These are phyloP conservation scores for Zelonia costaricensis DNA, from an alignment of 208 protist genomes.

Conservation along the genomic window DNA sequence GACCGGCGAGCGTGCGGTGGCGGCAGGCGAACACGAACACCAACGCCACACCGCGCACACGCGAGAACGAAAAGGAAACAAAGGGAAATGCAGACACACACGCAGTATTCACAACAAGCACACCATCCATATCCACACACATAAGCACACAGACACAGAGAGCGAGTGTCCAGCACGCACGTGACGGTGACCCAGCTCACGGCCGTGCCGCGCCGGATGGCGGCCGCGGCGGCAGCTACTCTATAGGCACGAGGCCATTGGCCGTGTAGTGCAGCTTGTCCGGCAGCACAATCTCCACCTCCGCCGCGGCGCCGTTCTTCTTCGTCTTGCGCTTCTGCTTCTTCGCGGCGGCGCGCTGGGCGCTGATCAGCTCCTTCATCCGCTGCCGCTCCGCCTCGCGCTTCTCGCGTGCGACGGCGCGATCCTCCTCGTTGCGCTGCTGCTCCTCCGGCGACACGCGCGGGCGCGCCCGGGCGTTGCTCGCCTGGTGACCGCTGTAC, in stretches of 20 bases:
- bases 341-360: conserved; percentile 56
- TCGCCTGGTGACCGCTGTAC: conserved; percentile 39
- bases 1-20: no score
- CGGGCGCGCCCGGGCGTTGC: conserved; percentile 36
- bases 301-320: conserved; percentile 24
- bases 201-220: no score
- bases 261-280: conserved; percentile 37
- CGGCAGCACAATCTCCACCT: conserved; percentile 69
- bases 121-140: no score
- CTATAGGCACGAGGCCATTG: conserved; percentile 8
- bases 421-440: conserved; percentile 37
- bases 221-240: no score
- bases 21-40: no score
- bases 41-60: no score
- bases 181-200: no score
- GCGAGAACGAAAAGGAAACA: no score
- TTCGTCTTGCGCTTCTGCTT: conserved; percentile 41
- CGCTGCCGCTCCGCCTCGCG: conserved; percentile 64
- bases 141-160: no score
- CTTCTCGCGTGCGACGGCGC: conserved; percentile 49
- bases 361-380: conserved; percentile 77
- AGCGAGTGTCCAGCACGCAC: no score
- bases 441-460: conserved; percentile 32
- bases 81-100: no score
- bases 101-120: no score